Percentiles rank a stretch among this genome's conserved stretches.
Evolutionary conservation across 163 green algal species (phyloP).

Genomic region (Chlamydomonas reinhardtii): DNA sequence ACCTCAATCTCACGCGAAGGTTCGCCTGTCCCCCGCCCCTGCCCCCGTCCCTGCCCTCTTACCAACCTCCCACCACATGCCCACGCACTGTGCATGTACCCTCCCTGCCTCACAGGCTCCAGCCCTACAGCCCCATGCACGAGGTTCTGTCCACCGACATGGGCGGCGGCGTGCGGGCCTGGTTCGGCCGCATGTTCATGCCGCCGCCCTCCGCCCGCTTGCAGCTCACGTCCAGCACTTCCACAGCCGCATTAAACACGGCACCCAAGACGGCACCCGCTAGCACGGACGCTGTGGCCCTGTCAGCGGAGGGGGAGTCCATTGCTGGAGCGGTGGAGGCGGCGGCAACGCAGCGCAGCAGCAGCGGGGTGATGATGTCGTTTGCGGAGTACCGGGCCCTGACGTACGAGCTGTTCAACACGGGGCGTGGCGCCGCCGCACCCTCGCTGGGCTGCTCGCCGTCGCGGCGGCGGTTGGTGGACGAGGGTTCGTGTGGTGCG

Average conservation of each 20-base stretch:
- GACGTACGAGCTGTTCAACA: constrained; percentile 22
- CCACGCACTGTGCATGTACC: too few relatives aligned
- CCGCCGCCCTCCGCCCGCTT: not conserved
- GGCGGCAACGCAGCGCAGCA: too few relatives aligned
- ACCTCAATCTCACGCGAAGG: too few relatives aligned
- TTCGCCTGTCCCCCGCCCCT: too few relatives aligned
- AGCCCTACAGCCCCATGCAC: constrained; percentile 22
- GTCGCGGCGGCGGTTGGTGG: constrained; percentile 1
- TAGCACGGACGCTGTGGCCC: not conserved
- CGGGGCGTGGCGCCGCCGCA: not conserved
- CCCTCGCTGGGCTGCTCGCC: constrained; percentile 27
- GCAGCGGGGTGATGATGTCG: not conserved
- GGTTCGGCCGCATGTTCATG: constrained; percentile 55
- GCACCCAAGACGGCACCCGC: too few relatives aligned
- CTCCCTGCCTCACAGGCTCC: too few relatives aligned
- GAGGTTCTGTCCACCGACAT: constrained; percentile 34
- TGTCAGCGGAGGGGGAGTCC: not conserved
- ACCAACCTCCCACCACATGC: too few relatives aligned
- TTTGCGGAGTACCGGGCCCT: constrained; percentile 42
- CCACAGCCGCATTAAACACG: too few relatives aligned
- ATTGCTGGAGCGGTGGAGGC: too few relatives aligned
- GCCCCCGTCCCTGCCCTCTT: too few relatives aligned
- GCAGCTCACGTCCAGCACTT: not conserved
- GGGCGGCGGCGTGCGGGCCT: constrained; percentile 19
- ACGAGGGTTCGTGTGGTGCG: constrained; percentile 23